These are phyloP conservation scores for Sporobolomyces pararoseus DNA, from an alignment of 768 basidiomycete species.

Conservation along the genomic window DNA sequence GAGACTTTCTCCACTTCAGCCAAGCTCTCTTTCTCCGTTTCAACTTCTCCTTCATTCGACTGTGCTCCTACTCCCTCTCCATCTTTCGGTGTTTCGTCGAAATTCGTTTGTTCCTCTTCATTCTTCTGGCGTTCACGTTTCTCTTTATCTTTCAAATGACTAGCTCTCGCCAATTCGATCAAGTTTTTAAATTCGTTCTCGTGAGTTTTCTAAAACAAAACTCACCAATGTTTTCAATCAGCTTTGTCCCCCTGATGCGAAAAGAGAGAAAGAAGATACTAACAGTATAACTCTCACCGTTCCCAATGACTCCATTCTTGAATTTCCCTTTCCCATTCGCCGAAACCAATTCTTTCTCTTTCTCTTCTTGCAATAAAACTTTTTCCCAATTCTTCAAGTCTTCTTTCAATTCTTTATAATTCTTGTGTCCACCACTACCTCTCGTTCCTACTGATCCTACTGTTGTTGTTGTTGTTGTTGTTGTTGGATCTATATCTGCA, in stretches of 20 bases:
- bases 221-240: neutral
- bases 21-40: neutral
- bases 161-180: neutral
- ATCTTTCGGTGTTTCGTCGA: neutral
- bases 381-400: slow-evolving; percentile 28
- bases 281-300: neutral
- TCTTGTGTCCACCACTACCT: neutral
- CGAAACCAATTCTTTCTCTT: slow-evolving; percentile 7
- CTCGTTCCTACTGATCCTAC: too few species aligned
- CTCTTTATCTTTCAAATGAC: neutral
- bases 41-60: neutral
- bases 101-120: neutral
- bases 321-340: neutral
- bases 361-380: neutral
- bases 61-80: neutral
- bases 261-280: neutral
- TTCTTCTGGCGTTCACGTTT: neutral
- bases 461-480: too few species aligned
- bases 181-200: slow-evolving; percentile 17
- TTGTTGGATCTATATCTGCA: too few species aligned
- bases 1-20: too few species aligned
- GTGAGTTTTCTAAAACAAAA: neutral
- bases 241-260: neutral
- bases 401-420: slow-evolving; percentile 6
- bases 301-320: neutral